A percentile compares a stretch with the other conserved stretches of the same genome.
phyloP scores from a whole-genome alignment of 192 early-diverging fungal genomes.

The Coemansia sp. region DNA sequence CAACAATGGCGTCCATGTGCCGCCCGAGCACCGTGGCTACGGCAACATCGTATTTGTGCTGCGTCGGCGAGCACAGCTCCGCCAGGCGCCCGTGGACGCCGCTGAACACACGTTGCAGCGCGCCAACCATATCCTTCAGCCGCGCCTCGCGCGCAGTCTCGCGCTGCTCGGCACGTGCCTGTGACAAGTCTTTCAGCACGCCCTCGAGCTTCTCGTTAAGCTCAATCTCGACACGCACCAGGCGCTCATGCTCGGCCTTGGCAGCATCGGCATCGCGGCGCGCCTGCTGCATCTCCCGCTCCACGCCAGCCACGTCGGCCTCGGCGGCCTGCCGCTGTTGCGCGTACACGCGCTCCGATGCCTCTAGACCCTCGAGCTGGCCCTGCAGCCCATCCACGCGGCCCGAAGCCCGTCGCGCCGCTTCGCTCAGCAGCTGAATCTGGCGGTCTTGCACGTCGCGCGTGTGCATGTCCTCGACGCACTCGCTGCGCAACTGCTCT shows the following conservation, averaged over 20 bases:
- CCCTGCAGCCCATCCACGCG: constrained; percentile 50
- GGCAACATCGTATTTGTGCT: constrained; percentile 85
- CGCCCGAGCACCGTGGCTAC: constrained; percentile 84
- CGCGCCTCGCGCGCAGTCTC: constrained; percentile 77
- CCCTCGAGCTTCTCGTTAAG: constrained; percentile 82
- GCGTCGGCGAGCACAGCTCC: constrained; percentile 89
- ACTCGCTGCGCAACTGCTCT: constrained; percentile 64
- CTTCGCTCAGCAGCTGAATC: constrained; percentile 56
- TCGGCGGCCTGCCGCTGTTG: constrained; percentile 34
- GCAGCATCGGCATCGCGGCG: constrained; percentile 57
- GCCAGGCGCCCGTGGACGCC: constrained; percentile 86
- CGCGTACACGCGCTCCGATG: constrained; percentile 37
- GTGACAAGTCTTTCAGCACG: constrained; percentile 68
- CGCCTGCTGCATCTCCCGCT: constrained; percentile 51
- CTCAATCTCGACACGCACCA: constrained; percentile 62
- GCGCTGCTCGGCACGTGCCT: constrained; percentile 76
- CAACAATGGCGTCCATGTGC: constrained; percentile 92
- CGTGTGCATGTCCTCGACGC: constrained; percentile 65
- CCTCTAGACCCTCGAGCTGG: constrained; percentile 32
- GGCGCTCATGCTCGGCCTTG: constrained; percentile 60
- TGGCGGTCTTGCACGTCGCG: constrained; percentile 66
- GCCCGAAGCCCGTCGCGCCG: constrained; percentile 57
- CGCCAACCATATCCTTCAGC: constrained; percentile 71
- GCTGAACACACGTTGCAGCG: constrained; percentile 79
- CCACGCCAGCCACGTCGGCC: constrained; percentile 14